phyloP scores from a whole-genome alignment of 1,139 yeast genomes.

The Suhomyces bolitotheri region DNA sequence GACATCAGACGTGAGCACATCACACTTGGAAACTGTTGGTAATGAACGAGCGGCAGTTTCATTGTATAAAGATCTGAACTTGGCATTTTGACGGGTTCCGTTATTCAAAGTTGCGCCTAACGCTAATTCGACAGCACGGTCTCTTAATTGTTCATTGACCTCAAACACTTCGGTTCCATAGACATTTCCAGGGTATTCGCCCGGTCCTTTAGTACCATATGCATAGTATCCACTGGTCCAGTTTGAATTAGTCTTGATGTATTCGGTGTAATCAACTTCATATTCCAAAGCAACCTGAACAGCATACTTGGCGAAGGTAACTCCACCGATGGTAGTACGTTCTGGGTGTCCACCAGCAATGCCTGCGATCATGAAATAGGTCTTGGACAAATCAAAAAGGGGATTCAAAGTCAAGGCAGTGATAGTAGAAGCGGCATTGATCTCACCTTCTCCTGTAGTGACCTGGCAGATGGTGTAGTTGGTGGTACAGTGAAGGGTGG shows the following conservation, averaged over 20 bases:
- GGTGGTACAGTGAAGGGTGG: slow-evolving; percentile 54
- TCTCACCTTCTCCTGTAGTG: slow-evolving; percentile 70
- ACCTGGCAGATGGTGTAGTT: slow-evolving; percentile 59
- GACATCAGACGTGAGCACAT: slow-evolving; percentile 60
- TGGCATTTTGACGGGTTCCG: slow-evolving; percentile 46
- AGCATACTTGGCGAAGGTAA: slow-evolving; percentile 61
- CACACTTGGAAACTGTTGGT: slow-evolving; percentile 57
- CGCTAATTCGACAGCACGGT: slow-evolving; percentile 58
- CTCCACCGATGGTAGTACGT: slow-evolving; percentile 52
- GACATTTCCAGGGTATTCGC: slow-evolving; percentile 53
- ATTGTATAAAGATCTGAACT: slow-evolving; percentile 49
- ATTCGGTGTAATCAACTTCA: slow-evolving; percentile 50
- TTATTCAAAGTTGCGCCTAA: slow-evolving; percentile 42
- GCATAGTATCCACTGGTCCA: slow-evolving; percentile 66
- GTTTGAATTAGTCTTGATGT: slow-evolving; percentile 48
- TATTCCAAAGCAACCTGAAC: slow-evolving; percentile 64
- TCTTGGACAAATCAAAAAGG: slow-evolving; percentile 55
- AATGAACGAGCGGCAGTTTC: slow-evolving; percentile 50
- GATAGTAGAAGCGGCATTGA: slow-evolving; percentile 64
- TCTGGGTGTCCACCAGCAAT: slow-evolving; percentile 66
- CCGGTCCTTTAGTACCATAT: slow-evolving; percentile 53
- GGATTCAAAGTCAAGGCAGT: slow-evolving; percentile 57
- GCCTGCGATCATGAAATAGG: slow-evolving; percentile 65
- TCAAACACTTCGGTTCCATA: slow-evolving; percentile 71
- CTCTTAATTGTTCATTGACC: slow-evolving; percentile 58